A percentile compares a stretch with the other conserved stretches of the same genome.
phyloP scores from a whole-genome alignment of 2,329 filamentous ascomycete species.

The Scleromitrula shiraiana region DNA sequence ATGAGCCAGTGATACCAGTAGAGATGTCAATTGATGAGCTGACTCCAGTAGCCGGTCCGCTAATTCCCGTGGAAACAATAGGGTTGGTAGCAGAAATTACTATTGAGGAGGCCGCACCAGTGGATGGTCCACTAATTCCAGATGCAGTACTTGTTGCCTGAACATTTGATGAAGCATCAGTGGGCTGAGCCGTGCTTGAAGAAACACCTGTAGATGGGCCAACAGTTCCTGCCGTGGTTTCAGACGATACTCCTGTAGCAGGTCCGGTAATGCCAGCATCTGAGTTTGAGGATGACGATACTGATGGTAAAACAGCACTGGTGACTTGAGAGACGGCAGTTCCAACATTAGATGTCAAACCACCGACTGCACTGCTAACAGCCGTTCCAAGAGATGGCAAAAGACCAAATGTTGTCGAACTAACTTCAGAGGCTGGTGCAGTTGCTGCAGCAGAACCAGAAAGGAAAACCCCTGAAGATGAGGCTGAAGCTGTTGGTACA shows the following conservation, averaged over 20 bases:
- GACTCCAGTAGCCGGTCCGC: not conserved
- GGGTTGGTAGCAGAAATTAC: not conserved
- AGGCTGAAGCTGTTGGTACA: conserved; percentile 3
- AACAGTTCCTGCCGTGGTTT: not conserved
- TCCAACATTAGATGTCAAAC: not conserved
- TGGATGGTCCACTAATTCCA: not conserved
- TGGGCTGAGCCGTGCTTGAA: not conserved
- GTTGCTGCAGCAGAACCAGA: conserved; percentile 11
- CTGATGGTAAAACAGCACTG: not conserved
- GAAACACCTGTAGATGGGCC: not conserved
- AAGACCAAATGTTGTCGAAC: not conserved
- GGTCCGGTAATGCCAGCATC: not conserved
- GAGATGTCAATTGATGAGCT: not conserved
- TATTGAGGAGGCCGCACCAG: not conserved
- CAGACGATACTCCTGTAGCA: conserved; percentile 1
- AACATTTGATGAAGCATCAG: too few relatives aligned
- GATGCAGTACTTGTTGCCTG: not conserved
- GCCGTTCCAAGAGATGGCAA: not conserved
- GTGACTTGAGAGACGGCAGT: conserved; percentile 7
- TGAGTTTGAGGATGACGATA: not conserved
- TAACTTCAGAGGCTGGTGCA: not conserved
- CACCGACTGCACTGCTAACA: not conserved
- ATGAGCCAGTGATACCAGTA: not conserved
- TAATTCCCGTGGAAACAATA: not conserved
- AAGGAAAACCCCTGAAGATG: conserved; percentile 13